Evolutionary conservation across 75 land plant genomes (phyloP).

Genomic region (Cunninghamia lanceolata): DNA sequence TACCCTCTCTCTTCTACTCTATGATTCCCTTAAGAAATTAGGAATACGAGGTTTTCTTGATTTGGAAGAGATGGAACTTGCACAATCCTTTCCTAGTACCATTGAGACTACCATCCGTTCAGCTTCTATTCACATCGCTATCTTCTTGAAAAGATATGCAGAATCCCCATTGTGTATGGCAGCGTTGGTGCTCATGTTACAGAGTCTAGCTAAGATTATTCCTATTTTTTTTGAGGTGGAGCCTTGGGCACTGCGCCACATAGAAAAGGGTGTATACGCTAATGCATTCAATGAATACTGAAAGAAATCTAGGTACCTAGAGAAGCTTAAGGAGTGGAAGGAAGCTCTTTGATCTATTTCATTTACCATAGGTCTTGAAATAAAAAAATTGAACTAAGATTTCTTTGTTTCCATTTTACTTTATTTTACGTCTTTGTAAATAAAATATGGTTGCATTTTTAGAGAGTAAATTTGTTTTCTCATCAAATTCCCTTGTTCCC

Average conservation of each 20-base stretch:
- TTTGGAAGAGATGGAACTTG: too few relatives aligned
- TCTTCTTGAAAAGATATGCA: neutral
- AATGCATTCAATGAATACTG: neutral
- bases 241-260: neutral
- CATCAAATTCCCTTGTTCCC: too few relatives aligned
- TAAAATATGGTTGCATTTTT: too few relatives aligned
- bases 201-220: neutral
- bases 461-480: too few relatives aligned
- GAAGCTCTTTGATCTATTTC: neutral
- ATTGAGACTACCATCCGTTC: neutral
- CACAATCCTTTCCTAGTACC: too few relatives aligned
- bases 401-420: too few relatives aligned
- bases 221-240: neutral
- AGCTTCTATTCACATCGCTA: neutral
- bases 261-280: neutral
- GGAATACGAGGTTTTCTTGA: too few relatives aligned
- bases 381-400: too few relatives aligned
- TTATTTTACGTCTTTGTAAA: too few relatives aligned
- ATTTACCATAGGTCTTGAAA: too few relatives aligned
- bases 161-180: neutral
- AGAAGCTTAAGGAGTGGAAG: neutral
- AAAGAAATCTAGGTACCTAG: neutral
- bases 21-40: too few relatives aligned
- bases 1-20: too few relatives aligned
- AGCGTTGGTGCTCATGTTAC: neutral